phyloP scores from a whole-genome alignment of 2,329 filamentous ascomycete genomes.

The Xylogone sp. region DNA sequence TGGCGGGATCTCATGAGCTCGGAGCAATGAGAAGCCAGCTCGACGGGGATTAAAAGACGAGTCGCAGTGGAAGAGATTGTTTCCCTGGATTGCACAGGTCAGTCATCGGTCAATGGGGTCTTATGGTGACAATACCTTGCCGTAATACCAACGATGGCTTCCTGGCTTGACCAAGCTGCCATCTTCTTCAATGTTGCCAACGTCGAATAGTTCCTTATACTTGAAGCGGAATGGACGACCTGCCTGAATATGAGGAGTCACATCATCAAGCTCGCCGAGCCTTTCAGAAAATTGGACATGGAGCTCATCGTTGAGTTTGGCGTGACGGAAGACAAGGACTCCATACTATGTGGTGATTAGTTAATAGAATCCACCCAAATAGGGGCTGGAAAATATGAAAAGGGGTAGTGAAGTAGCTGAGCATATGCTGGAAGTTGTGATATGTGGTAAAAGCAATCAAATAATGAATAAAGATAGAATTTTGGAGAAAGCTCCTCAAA shows the following conservation, averaged over 20 bases:
- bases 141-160: slow-evolving; percentile 30
- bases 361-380: too few species aligned
- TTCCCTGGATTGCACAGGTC: slow-evolving; percentile 35
- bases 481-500: not conserved
- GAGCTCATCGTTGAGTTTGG: slow-evolving; percentile 41
- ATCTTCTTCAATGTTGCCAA: slow-evolving; percentile 48
- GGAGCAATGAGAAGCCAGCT: slow-evolving; percentile 46
- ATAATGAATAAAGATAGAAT: too few species aligned
- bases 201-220: slow-evolving; percentile 49
- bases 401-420: too few species aligned
- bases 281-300: slow-evolving; percentile 45
- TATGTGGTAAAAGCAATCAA: too few species aligned
- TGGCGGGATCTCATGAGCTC: slow-evolving; percentile 44
- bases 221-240: slow-evolving; percentile 43
- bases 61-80: slow-evolving; percentile 48
- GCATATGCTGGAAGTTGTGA: too few species aligned
- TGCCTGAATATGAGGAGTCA: slow-evolving; percentile 40
- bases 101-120: too few species aligned
- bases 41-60: slow-evolving; percentile 49
- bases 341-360: slow-evolving; percentile 38
- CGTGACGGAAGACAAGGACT: slow-evolving; percentile 46
- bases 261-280: slow-evolving; percentile 52
- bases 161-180: slow-evolving; percentile 38
- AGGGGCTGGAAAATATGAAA: too few species aligned
- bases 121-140: slow-evolving; percentile 7